phyloP scores from a whole-genome alignment of 2,329 filamentous ascomycete species.

The Fusarium sp. region DNA sequence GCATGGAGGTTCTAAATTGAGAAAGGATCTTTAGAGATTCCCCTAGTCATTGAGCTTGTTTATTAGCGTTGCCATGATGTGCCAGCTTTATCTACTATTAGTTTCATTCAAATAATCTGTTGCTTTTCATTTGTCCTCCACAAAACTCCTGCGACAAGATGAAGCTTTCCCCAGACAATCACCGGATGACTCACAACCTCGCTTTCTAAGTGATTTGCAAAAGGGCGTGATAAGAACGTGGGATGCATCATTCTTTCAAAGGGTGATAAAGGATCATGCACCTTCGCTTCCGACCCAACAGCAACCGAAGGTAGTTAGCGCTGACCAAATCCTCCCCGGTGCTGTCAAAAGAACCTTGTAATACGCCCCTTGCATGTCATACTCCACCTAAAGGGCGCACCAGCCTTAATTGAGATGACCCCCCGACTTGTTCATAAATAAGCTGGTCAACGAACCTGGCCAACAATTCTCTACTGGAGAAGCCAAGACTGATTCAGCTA shows the following conservation, averaged over 20 bases:
- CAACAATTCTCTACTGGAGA: no score
- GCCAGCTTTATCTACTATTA: no score
- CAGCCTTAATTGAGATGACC: not conserved
- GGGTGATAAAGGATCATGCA: not conserved
- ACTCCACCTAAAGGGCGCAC: slow-evolving; percentile 17
- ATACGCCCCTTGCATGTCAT: slow-evolving; percentile 2
- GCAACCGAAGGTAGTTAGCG: not conserved
- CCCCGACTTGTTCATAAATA: not conserved
- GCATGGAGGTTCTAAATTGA: not conserved
- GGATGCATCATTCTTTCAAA: not conserved
- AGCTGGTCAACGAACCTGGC: not conserved
- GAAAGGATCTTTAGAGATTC: not conserved
- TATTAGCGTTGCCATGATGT: not conserved
- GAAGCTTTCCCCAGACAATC: not conserved
- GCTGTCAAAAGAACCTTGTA: not conserved
- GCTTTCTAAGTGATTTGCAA: not conserved
- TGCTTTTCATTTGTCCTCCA: not conserved
- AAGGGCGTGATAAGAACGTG: not conserved
- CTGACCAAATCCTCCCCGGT: not conserved
- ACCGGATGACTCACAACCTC: not conserved
- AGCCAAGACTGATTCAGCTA: not conserved
- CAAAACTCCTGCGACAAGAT: rapidly evolving
- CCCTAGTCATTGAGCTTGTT: not conserved
- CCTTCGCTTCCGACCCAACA: not conserved
- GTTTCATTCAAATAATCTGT: not conserved